phyloP scores from a whole-genome alignment of 768 basidiomycete species.

The Kwoniella mangroviensis region DNA sequence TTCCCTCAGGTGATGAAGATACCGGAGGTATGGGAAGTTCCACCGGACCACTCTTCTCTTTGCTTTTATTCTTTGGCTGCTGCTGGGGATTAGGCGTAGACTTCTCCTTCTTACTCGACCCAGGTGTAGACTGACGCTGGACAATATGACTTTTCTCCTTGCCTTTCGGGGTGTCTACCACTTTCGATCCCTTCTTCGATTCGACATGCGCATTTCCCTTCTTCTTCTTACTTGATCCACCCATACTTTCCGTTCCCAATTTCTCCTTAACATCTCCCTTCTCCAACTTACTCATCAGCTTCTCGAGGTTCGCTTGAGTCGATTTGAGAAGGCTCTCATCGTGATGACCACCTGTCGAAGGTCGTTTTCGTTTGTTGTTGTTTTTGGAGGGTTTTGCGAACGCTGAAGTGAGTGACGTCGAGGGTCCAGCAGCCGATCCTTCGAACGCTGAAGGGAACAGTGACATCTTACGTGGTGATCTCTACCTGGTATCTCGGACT shows the following conservation, averaged over 20 bases:
- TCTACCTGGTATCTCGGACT: not conserved
- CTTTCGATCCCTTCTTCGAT: not conserved
- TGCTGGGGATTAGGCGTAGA: slow-evolving; percentile 2
- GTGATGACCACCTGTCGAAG: slow-evolving; percentile 24
- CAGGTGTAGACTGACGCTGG: slow-evolving; percentile 4
- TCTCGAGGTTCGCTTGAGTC: slow-evolving; percentile 52
- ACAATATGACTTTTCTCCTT: slow-evolving; percentile 6
- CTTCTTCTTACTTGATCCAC: slow-evolving; percentile 25
- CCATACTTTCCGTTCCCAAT: slow-evolving; percentile 36
- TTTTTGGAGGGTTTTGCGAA: slow-evolving; percentile 4
- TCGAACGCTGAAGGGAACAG: slow-evolving; percentile 50
- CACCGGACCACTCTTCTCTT: slow-evolving; percentile 24
- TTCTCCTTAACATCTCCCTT: slow-evolving; percentile 35
- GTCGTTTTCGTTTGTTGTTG: slow-evolving; percentile 45
- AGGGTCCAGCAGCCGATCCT: slow-evolving; percentile 25
- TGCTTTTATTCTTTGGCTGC: not conserved
- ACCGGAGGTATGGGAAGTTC: slow-evolving; percentile 35
- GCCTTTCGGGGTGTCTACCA: slow-evolving; percentile 8
- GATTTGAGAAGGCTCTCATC: slow-evolving; percentile 24
- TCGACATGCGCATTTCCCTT: slow-evolving; percentile 16
- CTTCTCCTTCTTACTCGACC: slow-evolving; percentile 3
- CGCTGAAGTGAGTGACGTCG: slow-evolving; percentile 13
- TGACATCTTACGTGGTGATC: slow-evolving; percentile 32
- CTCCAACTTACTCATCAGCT: slow-evolving; percentile 51
- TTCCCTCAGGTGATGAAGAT: not conserved